phyloP scores from a whole-genome alignment of 179 eudicot species.

The Heliamphora pulchella region DNA sequence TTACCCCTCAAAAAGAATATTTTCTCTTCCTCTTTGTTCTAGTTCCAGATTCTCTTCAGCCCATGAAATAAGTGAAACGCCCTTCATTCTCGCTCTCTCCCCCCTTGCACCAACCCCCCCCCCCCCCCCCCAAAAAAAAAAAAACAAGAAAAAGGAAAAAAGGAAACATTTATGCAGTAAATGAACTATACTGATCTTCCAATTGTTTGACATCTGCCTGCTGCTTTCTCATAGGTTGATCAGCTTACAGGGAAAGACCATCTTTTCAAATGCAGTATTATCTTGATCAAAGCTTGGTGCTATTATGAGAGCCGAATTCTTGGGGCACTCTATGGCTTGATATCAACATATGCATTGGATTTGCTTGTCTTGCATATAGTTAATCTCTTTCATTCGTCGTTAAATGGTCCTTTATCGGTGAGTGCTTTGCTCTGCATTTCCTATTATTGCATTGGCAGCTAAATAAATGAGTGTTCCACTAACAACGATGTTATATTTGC shows the following conservation, averaged over 20 bases:
- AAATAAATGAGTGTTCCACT: neutral
- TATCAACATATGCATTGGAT: constrained; percentile 58
- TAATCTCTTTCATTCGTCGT: constrained; percentile 36
- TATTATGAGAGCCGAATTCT: constrained; percentile 52
- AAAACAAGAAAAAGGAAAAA: neutral
- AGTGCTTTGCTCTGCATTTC: constrained; percentile 14
- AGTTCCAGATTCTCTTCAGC: neutral
- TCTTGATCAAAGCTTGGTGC: constrained; percentile 63
- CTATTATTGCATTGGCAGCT: neutral
- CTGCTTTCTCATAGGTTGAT: constrained; percentile 33
- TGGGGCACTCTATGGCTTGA: constrained; percentile 46
- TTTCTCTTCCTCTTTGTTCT: neutral
- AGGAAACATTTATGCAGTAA: neutral
- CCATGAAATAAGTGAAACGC: neutral
- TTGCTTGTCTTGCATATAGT: constrained; percentile 45
- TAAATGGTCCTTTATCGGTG: constrained; percentile 38
- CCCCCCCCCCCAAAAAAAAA: neutral
- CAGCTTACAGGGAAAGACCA: constrained; percentile 38
- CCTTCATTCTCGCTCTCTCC: neutral
- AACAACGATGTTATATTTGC: constrained; percentile 14
- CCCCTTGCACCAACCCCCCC: neutral
- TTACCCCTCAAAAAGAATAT: too few relatives aligned
- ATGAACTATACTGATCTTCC: neutral
- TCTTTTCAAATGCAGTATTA: constrained; percentile 51
- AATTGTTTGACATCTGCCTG: neutral